Evolutionary conservation across 257 asterid genomes (phyloP), one percentile per base, ranked within the genome.

Genomic region (Eustoma russellianum): DNA sequence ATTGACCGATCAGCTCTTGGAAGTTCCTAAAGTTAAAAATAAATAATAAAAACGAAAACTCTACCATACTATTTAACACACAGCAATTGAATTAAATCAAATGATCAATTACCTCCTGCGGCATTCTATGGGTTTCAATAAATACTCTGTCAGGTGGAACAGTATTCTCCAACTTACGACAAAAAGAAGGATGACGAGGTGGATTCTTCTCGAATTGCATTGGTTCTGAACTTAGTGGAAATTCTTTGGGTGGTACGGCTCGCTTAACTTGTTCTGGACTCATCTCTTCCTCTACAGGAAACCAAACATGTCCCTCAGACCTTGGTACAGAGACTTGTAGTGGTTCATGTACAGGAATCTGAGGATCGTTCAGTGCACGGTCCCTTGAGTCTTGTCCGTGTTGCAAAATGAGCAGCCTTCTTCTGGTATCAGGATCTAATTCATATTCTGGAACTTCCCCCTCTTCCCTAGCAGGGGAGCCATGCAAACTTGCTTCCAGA

Each of bases 371-470:
- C 34, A 87, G 79, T 54, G 81, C 74, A 18, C 62, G 88, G 62
- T 83, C 99, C 70, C 99, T 85, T 56, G 76, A 68, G 73, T 92
- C 99, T 70, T 76, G 93, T 64, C 99, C 99, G 59, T 92, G 99
- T 66, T 92, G 99, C 79, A 85, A 80, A 69, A 92, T 92, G 53
- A 92, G 83, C 61, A 92, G 75, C 63, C 99, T 83, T 78, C 99
- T 81, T 79, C 99, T 92, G 33, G 95, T 92, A 67, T 92, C 99
- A 15, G 95, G 99, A 81, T 92, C 97, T 65, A 92, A 61, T 78
- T 92, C 99, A 69, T 95, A 92, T 71, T 92, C 99, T 13, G 95
- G 94, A 33, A 92, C 93, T 77, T 92, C 99, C 33, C 99, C 99
- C 70, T 92, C 99, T 83, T 92, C 99, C 69, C 85, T 79, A 63